A percentile compares a stretch with the other conserved stretches of the same genome.
Conservation (phyloP, 2,329 filamentous ascomycete species). For the Pseudogymnoascus sp. region DNA sequence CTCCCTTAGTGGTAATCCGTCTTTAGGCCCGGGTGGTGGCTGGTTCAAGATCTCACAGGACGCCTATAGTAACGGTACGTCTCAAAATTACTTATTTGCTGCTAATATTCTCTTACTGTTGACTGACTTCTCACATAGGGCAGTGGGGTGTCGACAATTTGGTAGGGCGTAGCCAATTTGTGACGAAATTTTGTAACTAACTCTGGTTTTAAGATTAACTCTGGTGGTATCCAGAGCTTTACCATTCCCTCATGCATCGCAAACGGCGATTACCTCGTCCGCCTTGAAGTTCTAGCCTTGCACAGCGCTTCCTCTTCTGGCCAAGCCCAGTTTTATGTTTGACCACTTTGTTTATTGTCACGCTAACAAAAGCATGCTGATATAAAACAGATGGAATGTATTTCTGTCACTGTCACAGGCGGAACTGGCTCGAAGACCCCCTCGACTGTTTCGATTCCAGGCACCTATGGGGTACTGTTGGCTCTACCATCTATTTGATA, state of each 20-base stretch:
- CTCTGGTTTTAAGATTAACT: not conserved
- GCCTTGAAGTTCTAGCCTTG: constrained; percentile 23
- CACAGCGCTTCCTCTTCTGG: constrained; percentile 16
- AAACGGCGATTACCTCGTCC: constrained; percentile 25
- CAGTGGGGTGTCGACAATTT: not conserved
- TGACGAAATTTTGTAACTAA: not conserved
- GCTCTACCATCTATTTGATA: not conserved
- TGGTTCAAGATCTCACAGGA: constrained; percentile 50
- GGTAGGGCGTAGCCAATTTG: not conserved
- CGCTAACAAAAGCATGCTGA: not conserved
- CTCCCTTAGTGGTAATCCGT: constrained; percentile 37
- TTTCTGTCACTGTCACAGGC: constrained; percentile 22
- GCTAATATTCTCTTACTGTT: not conserved
- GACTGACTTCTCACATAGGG: not conserved
- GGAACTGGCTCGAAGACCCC: constrained; percentile 19
- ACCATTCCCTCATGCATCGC: constrained; percentile 19
- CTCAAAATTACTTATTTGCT: no score
- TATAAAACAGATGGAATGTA: constrained; percentile 22
- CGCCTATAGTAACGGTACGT: not conserved
- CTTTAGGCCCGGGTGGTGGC: constrained; percentile 23
- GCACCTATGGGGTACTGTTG: constrained; percentile 19
- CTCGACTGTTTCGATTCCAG: constrained; percentile 23
- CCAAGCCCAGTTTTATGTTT: constrained; percentile 18
- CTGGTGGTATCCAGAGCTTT: not conserved
- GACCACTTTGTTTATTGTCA: constrained; percentile 19